phyloP scores from a whole-genome alignment of 805 yeast species.

The Wickerhamiella sorbophila region DNA sequence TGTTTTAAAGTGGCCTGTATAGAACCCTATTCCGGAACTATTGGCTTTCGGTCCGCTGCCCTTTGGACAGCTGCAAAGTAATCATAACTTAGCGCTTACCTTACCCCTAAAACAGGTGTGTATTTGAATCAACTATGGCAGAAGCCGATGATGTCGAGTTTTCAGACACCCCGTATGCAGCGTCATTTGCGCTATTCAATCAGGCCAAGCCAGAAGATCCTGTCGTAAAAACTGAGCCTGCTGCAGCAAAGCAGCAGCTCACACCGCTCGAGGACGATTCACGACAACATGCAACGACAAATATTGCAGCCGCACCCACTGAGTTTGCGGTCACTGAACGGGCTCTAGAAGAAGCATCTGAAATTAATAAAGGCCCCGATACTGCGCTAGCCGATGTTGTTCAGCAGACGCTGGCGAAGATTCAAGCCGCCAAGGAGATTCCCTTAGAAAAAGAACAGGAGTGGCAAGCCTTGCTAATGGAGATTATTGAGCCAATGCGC shows the following conservation, averaged over 20 bases:
- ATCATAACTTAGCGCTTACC: background rate
- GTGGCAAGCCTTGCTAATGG: slow-evolving; percentile 9
- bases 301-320: background rate
- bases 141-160: slow-evolving; percentile 12
- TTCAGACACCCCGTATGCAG: slow-evolving; percentile 15
- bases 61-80: background rate
- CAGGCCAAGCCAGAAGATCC: background rate
- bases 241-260: background rate
- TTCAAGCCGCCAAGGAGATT: slow-evolving; percentile 8
- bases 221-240: background rate
- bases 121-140: background rate
- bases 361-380: too few relatives aligned
- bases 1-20: too few relatives aligned
- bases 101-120: background rate
- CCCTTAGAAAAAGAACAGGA: slow-evolving; percentile 9
- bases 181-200: slow-evolving; percentile 18
- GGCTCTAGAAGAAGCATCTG: background rate
- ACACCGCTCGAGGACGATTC: background rate
- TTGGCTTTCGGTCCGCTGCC: too few relatives aligned
- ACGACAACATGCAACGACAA: background rate
- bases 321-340: background rate
- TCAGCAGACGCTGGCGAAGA: slow-evolving; percentile 5
- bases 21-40: too few relatives aligned
- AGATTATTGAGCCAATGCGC: slow-evolving; percentile 11
- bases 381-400: slow-evolving; percentile 4